Percentiles rank a stretch among this genome's conserved stretches.
These are phyloP conservation scores for Circinella minor DNA, from an alignment of 371 early-diverging fungal genomes.

Conservation along the genomic window DNA sequence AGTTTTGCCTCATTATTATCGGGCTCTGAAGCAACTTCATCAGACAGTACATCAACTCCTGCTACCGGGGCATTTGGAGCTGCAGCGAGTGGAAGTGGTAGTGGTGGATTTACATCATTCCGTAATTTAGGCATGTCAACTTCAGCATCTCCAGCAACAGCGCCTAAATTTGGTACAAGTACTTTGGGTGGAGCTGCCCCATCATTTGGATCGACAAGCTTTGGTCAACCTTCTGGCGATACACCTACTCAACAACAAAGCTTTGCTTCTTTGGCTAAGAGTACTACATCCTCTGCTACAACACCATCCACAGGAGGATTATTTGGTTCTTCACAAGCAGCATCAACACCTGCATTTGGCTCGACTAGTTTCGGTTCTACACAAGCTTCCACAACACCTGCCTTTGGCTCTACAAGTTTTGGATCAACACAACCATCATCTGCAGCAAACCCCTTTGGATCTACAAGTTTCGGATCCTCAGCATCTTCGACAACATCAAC, in stretches of 20 bases:
- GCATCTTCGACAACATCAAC: neutral
- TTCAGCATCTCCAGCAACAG: neutral
- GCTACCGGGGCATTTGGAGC: neutral
- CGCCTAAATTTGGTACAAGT: slow-evolving; percentile 1
- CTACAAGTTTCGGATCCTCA: slow-evolving; percentile 17
- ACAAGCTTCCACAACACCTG: slow-evolving; percentile 1
- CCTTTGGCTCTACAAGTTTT: slow-evolving; percentile 25
- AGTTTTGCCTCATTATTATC: slow-evolving; percentile 7
- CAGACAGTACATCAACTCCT: neutral
- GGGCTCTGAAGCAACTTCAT: neutral
- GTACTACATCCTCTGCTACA: slow-evolving; percentile 14
- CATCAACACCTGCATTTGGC: slow-evolving; percentile 22
- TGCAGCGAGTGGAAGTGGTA: neutral
- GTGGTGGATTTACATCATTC: slow-evolving; percentile 9
- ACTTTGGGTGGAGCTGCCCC: neutral
- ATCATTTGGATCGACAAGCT: slow-evolving; percentile 19
- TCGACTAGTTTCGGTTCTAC: slow-evolving; percentile 3
- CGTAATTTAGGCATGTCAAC: slow-evolving; percentile 6
- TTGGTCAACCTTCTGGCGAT: slow-evolving; percentile 19
- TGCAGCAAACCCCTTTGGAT: slow-evolving; percentile 1
- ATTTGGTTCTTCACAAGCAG: slow-evolving; percentile 10
- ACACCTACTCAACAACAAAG: slow-evolving; percentile 13
- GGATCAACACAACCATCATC: slow-evolving; percentile 5
- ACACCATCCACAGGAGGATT: slow-evolving; percentile 7
- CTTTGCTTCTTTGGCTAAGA: slow-evolving; percentile 12